These are phyloP conservation scores for Kodamaea fukazawae DNA, from an alignment of 805 yeast species.

Conservation along the genomic window DNA sequence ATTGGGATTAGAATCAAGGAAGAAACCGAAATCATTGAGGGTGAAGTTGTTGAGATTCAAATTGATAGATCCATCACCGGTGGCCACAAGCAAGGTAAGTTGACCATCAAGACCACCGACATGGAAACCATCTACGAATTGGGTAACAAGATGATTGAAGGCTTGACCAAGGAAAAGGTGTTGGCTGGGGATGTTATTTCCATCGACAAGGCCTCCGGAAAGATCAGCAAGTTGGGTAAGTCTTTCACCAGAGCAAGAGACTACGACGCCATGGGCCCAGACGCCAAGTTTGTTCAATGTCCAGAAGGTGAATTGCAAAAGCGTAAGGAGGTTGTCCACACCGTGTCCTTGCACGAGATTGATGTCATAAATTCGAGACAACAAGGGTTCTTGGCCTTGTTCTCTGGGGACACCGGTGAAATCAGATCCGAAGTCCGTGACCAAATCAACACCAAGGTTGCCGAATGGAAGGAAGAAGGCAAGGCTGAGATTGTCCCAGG, in stretches of 20 bases:
- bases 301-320: slow-evolving; percentile 99
- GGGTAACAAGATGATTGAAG: slow-evolving; percentile 92
- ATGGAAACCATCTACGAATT: slow-evolving; percentile 98
- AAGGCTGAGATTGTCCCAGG: slow-evolving; percentile 98
- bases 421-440: slow-evolving; percentile 93
- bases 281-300: slow-evolving; percentile 94
- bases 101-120: slow-evolving; percentile 95
- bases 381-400: slow-evolving; percentile 94
- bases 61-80: slow-evolving; percentile 92
- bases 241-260: slow-evolving; percentile 95
- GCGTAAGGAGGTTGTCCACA: slow-evolving; percentile 92
- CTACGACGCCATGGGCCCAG: slow-evolving; percentile 98
- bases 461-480: slow-evolving; percentile 98
- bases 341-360: slow-evolving; percentile 95
- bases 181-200: slow-evolving; percentile 96
- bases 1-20: slow-evolving; percentile 95
- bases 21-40: slow-evolving; percentile 96
- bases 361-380: slow-evolving; percentile 97
- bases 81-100: slow-evolving; percentile 97
- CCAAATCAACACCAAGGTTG: slow-evolving; percentile 94
- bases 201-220: slow-evolving; percentile 93
- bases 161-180: slow-evolving; percentile 90
- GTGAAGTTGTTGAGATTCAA: slow-evolving; percentile 97
- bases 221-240: slow-evolving; percentile 90
- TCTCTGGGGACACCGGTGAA: slow-evolving; percentile 97